A percentile compares a stretch with the other conserved stretches of the same genome.
These are phyloP conservation scores for Zygoascus biomembranicola DNA, from an alignment of 805 yeast species.

Conservation along the genomic window DNA sequence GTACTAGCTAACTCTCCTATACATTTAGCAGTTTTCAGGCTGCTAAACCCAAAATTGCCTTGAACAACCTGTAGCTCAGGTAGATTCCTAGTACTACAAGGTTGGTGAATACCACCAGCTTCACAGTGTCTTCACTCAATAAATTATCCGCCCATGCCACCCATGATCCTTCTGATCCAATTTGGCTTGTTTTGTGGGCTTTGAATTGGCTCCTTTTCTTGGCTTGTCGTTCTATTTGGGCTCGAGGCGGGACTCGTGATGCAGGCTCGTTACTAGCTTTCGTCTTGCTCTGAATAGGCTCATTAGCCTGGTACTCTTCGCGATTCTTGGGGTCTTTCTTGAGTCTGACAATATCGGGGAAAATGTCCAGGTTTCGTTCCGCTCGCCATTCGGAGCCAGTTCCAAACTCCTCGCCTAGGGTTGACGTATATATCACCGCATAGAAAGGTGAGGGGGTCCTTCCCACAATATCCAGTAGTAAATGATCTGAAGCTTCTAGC, in stretches of 20 bases:
- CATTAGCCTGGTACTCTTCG: neutral
- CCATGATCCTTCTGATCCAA: neutral
- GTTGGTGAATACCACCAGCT: conserved; percentile 3
- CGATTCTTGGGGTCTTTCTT: conserved; percentile 23
- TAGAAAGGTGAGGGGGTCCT: conserved; percentile 68
- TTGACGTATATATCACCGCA: conserved; percentile 50
- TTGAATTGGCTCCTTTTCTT: neutral
- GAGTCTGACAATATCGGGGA: conserved; percentile 19
- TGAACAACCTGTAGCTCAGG: neutral
- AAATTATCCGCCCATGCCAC: neutral
- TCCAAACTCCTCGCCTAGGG: conserved; percentile 18
- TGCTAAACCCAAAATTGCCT: no score
- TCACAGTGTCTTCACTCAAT: neutral
- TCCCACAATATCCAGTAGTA: conserved; percentile 48
- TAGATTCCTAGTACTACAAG: neutral
- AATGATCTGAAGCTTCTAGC: conserved; percentile 37
- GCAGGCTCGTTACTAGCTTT: neutral
- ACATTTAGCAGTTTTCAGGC: no score
- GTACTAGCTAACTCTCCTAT: no score
- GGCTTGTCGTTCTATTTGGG: conserved; percentile 1
- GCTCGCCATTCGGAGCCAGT: conserved; percentile 2
- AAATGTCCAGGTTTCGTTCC: conserved; percentile 12
- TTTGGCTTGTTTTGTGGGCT: neutral
- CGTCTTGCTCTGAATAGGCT: neutral
- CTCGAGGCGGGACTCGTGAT: conserved; percentile 7